Base-by-base conservation (phyloP, 345 rosid genomes). In the Bruguiera gymnorhiza region DNA sequence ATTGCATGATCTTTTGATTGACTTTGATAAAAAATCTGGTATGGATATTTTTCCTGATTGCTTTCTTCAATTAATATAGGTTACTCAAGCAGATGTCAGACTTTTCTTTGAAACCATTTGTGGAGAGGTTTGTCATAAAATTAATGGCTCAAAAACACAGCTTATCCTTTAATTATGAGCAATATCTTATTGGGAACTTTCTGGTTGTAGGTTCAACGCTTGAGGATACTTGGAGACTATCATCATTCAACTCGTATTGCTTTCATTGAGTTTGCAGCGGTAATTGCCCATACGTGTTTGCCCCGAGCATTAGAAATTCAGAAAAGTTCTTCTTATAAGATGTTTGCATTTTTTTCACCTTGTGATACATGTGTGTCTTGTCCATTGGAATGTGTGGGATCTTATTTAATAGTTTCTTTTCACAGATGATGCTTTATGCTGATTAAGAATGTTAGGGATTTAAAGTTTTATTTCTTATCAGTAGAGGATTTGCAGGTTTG, bases 171-270 rank as follows among this genome's bases (percentile, higher is more conserved):
- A 57, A 27, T 55, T 29, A 36, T 65, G 61, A 58, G 23, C 2
- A 1, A 4, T 34, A 19, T 54, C 24, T 36, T 53, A 37, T 6
- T 63, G 31, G 16, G 16, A 48, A n/a, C 2, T 60, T 68, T 36
- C 37, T 24, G 39, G 62, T 69, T 32, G 20, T 75, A 92, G 98
- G 98, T 93, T 58, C 86, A 89, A 72, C 91, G 88, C 60, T 80
- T 93, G 83, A 90, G 95, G 88, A 87, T 93, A 71, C 81, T 88
- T 69, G 97, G 98, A 16, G 97, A 90, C 79, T 81, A 88, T 20
- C 79, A 86, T 74, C 98, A 93, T 80, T 90, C 97, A 50, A 90
- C 87, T 74, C 90, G 93, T 72, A 93, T 88, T 76, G 95, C 91
- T 65, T 93, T 93, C 75, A 91, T 90, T 70, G 98, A 93, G 78